Conservation (phyloP, 1,284 basidiomycete genomes). For the Fistulina hepatica region DNA sequence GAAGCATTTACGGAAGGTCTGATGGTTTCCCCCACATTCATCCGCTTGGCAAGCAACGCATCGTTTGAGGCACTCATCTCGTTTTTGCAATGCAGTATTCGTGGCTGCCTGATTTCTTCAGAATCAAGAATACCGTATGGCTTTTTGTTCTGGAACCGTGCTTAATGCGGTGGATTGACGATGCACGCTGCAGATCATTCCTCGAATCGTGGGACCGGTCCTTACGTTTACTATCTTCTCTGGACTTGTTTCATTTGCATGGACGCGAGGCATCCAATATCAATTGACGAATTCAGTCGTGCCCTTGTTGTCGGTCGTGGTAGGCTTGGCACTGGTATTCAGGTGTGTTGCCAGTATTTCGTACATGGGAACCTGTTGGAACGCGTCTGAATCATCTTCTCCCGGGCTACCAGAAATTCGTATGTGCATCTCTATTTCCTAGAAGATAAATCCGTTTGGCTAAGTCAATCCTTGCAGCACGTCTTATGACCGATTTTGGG, state of each 20-base stretch:
- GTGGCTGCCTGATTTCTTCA: constrained; percentile 81
- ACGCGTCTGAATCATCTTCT: neutral
- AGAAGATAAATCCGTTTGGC: neutral
- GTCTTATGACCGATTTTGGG: constrained; percentile 74
- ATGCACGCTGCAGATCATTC: constrained; percentile 39
- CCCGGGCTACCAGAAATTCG: constrained; percentile 27
- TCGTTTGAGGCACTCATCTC: too few species aligned
- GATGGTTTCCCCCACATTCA: neutral
- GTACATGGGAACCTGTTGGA: too few species aligned
- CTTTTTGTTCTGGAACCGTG: constrained; percentile 2
- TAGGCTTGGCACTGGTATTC: constrained; percentile 72
- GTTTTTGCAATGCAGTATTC: constrained; percentile 74
- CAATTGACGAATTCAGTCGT: constrained; percentile 65
- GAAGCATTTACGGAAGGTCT: constrained; percentile 35
- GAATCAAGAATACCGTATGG: constrained; percentile 65
- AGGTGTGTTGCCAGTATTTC: too few species aligned
- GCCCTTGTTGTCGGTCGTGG: constrained; percentile 82
- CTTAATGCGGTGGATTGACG: constrained; percentile 6
- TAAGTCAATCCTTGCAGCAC: constrained; percentile 33
- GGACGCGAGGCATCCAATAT: constrained; percentile 38
- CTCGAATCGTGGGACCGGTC: constrained; percentile 66
- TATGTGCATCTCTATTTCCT: constrained; percentile 13
- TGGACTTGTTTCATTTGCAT: constrained; percentile 45
- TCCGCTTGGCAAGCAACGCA: too few species aligned
- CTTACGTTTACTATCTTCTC: constrained; percentile 75